Evolutionary conservation across 495 filamentous ascomycete species (phyloP), one percentile per base, ranked within the genome.

Genomic region (Daldinia childiae): DNA sequence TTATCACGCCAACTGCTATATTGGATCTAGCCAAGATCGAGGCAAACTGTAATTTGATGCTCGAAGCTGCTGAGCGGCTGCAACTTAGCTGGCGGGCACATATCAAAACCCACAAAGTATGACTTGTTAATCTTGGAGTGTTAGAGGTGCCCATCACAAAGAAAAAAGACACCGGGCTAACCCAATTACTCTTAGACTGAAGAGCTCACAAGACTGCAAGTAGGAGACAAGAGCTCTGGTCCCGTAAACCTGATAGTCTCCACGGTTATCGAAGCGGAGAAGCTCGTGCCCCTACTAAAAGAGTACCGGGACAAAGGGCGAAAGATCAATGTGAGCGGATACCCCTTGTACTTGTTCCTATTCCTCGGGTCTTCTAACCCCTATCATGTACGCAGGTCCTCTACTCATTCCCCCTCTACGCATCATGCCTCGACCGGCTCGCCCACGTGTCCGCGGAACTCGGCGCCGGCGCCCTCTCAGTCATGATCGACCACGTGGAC

Each of bases 51-150:
- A 78, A 83, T 62, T 81, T 87, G 56, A 95, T 97, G 90, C 86
- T 93, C 14, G 80, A 89, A 56, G 87, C 91, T 0, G 84, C 86
- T 4, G 74, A 84, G 50, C 69, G 76, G 36, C 82, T 95, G 4
- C 83, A 82, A 1, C 82, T 95, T 24, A 86, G 85, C 26, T 96
- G 94, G 81, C 82, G 93, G 61, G 89, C 91, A 6, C 93, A 97
- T 78, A 88, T 95, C 61, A 97, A 97, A 74, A 92, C 92, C 24
- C 93, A 97, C 76, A 97, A 97, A 80, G 92, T 90, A 76, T 54
- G 74, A 32, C 38, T 12, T 30, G 41, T 45, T 45, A 45, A 14
- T 45, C 48, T 67, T 9, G 0, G 21, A 15, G 39, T 29, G 19
- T n/a, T 21, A 14, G 19, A 19, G 3, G 38, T 36, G 1, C 48